phyloP scores from a whole-genome alignment of 352 stramenopile genomes.

The Phytophthora pinifolia region DNA sequence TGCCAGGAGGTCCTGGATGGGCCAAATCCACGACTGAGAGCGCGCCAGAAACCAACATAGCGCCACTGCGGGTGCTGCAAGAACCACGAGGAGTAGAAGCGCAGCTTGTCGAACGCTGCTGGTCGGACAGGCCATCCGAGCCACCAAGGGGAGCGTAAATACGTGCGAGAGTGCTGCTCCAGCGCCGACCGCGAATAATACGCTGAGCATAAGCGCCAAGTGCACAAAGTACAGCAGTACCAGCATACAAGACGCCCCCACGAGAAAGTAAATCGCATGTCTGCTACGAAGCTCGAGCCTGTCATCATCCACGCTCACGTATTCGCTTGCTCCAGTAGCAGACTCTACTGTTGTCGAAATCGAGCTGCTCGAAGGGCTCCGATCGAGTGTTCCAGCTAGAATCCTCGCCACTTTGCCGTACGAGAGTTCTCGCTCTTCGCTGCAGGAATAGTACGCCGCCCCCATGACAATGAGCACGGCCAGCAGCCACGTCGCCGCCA shows the following conservation, averaged over 20 bases:
- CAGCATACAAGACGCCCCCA: constrained; percentile 53
- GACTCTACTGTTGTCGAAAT: constrained; percentile 20
- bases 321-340: constrained; percentile 25
- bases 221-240: constrained; percentile 73
- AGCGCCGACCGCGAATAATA: constrained; percentile 55
- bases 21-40: constrained; percentile 66
- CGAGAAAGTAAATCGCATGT: constrained; percentile 58
- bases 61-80: constrained; percentile 25
- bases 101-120: constrained; percentile 12
- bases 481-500: constrained; percentile 63
- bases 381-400: constrained; percentile 14
- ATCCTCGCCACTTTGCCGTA: constrained; percentile 46
- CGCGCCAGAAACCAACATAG: constrained; percentile 66
- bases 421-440: constrained; percentile 49
- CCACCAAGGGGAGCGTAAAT: constrained; percentile 40
- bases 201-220: constrained; percentile 49
- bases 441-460: constrained; percentile 53
- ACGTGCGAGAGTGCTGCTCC: constrained; percentile 51
- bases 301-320: constrained; percentile 36
- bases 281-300: constrained; percentile 47
- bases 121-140: constrained; percentile 14
- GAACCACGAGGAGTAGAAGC: constrained; percentile 21
- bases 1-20: constrained; percentile 89
- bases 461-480: constrained; percentile 47
- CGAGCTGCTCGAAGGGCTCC: constrained; percentile 16